Evolutionary conservation across 352 stramenopile genomes (phyloP), one percentile per base, ranked within the genome.

Genomic region (Pythium vanterpoolii): DNA sequence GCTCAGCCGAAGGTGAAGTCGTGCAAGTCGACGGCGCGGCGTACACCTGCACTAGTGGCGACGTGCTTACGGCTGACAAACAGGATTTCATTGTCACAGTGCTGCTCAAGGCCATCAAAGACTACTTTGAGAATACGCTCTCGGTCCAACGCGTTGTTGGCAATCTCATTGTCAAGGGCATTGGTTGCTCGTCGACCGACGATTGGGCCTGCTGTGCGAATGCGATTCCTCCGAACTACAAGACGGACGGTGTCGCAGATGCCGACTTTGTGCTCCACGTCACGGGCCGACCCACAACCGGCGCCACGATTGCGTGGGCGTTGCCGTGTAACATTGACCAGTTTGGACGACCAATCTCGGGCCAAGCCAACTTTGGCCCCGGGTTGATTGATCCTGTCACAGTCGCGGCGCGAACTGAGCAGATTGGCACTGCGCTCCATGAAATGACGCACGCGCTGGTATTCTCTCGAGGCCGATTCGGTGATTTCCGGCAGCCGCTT

Each of bases 381-480:
- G 71, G 66, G 9, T 60, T 73, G 0, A 52, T 89, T n/a, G 77
- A 93, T 55, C 73, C 79, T 2, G 71, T 66, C 14, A 72, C 21
- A 18, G 53, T 76, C 2, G 72, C 71, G 0, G 79, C 72, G 39
- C 73, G 81, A 11, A 71, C 75, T 0, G 71, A 85, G 47, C 83
- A 93, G 59, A 72, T 92, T 24, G 78, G 77, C 16, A 95, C 85
- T 10, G 85, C 76, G 2, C 66, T 91, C 0, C 85, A 95, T 55
- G 85, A 95, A 43, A 90, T 92, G 73, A 89, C 82, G 8, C 85
- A 95, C 40, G 85, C 83, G 5, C 70, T 95, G 14, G 85, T 90
- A 9, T 93, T 93, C 58, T 91, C 81, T 1, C 66, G 71, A 24
- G 68, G 56, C n/a, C 61, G 76, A 1, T 94, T 92, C 66, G 46